Evolutionary conservation across 2,329 filamentous ascomycete species (phyloP), one percentile per base, ranked within the genome.

Genomic region (Paecilomyces dactylethromorphus): DNA sequence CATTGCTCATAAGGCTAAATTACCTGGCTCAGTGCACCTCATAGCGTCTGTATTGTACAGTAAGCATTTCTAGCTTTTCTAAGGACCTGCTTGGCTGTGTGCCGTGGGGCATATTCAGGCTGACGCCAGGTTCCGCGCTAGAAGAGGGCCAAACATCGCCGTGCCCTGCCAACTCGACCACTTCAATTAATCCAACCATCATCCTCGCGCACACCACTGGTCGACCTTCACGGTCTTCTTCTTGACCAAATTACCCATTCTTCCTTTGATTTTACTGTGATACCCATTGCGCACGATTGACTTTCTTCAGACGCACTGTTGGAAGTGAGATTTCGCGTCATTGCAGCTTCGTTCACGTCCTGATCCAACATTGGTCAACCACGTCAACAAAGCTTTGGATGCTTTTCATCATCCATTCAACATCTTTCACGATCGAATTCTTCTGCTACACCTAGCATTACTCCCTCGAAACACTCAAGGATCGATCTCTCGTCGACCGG

Each of bases 121-220:
- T 67, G 66, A 64, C 64, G 60, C 68, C 68, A 64, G 66, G 64
- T 72, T 73, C 68, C 71, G 69, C 74, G 73, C 74, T 75, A 76
- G 68, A 67, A 60, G 71, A 73, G 70, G 70, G 71, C 73, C 73
- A 75, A 75, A 75, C 71, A 75, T 72, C 68, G 62, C 67, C 71
- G 71, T 71, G 69, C 71, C 67, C 69, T 71, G 68, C 71, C 66
- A 67, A 69, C 62, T 70, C 21, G 29, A 33, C 51, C 70, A 58
- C 63, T 65, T 66, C 67, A 63, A 68, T 68, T 67, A 68, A 66
- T 65, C 67, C 67, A 65, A 63, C 62, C 64, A 60, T 59, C 64
- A 63, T 64, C 69, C 67, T 64, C 60, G 65, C 66, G 66, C 61
- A 67, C 65, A 65, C 65, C 61, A 62, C 64, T 62, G 62, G 60